A percentile compares a stretch with the other conserved stretches of the same genome.
These are phyloP conservation scores for Rhodotorula toruloides DNA, from an alignment of 768 basidiomycete species.

Conservation along the genomic window DNA sequence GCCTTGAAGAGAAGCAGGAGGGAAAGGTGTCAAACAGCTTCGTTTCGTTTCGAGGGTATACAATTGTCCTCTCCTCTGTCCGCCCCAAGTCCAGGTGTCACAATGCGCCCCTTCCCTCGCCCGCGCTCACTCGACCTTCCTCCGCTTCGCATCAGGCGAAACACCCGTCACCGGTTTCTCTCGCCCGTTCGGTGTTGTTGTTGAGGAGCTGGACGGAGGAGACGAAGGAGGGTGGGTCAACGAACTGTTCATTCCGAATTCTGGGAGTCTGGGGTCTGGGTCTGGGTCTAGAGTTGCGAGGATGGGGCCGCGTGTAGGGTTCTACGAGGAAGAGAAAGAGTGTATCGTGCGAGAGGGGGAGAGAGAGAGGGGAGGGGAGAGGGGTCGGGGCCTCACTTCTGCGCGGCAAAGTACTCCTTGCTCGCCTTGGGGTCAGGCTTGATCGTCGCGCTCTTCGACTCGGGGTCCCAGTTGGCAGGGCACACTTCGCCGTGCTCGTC, in stretches of 20 bases:
- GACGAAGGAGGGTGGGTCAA: too few relatives aligned
- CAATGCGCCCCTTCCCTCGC: too few relatives aligned
- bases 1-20: too few relatives aligned
- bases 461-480: conserved; percentile 63
- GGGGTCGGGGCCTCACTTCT: conserved; percentile 10
- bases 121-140: conserved; percentile 27
- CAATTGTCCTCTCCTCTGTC: too few relatives aligned
- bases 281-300: too few relatives aligned
- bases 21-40: too few relatives aligned
- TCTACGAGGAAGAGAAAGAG: not conserved
- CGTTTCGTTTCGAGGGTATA: too few relatives aligned
- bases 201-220: not conserved
- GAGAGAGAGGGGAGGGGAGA: conserved; percentile 2
- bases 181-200: not conserved
- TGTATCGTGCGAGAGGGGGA: not conserved
- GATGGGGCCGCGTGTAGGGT: too few relatives aligned
- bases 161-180: not conserved
- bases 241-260: too few relatives aligned
- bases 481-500: conserved; percentile 89
- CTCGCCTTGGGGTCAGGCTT: conserved; percentile 8
- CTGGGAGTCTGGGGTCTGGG: too few relatives aligned
- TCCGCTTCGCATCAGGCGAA: not conserved
- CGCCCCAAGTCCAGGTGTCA: too few relatives aligned
- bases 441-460: conserved; percentile 10
- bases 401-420: conserved; percentile 54